Evolutionary conservation across 2,329 filamentous ascomycete species (phyloP).

Genomic region (Didymella pinodella): DNA sequence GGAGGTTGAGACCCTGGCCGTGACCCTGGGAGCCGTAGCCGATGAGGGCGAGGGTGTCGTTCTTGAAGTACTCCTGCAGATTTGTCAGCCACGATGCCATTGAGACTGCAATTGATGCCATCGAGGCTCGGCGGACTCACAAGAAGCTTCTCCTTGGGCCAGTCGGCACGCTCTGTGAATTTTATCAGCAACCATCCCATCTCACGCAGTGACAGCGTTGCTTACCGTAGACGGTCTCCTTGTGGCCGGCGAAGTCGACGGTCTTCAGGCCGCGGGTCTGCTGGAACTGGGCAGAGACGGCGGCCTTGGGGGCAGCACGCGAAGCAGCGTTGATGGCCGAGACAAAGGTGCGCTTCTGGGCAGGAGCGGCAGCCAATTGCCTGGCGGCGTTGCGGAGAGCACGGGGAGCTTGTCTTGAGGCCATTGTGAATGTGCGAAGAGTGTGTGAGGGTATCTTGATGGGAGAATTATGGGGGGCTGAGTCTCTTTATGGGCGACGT

Average conservation of each 20-base stretch:
- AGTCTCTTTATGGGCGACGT: conserved; percentile 37
- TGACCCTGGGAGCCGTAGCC: conserved; percentile 98
- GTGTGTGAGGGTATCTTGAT: conserved; percentile 49
- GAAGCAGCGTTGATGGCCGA: conserved; percentile 63
- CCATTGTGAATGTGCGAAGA: conserved; percentile 67
- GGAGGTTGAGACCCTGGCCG: conserved; percentile 98
- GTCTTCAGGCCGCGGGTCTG: conserved; percentile 91
- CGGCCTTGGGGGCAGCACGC: conserved; percentile 56
- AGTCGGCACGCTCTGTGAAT: conserved; percentile 87
- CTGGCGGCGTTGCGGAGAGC: conserved; percentile 66
- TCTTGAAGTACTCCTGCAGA: conserved; percentile 94
- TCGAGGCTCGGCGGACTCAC: conserved; percentile 63
- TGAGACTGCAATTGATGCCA: conserved; percentile 23
- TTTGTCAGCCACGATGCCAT: conserved; percentile 37
- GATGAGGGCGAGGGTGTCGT: conserved; percentile 98
- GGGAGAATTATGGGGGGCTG: conserved; percentile 31
- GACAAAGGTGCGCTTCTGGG: conserved; percentile 66
- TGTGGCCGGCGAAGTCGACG: conserved; percentile 95
- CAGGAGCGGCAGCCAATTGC: conserved; percentile 61
- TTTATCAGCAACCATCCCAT: conserved; percentile 34
- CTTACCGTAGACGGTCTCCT: conserved; percentile 93
- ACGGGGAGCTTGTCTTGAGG: conserved; percentile 74
- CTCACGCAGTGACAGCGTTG: conserved; percentile 22
- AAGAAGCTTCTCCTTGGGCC: conserved; percentile 97
- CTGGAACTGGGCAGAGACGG: conserved; percentile 64